Evolutionary conservation across 2,329 filamentous ascomycete species (phyloP), one percentile per base, ranked within the genome.

Genomic region (Calonectria ilicicola): DNA sequence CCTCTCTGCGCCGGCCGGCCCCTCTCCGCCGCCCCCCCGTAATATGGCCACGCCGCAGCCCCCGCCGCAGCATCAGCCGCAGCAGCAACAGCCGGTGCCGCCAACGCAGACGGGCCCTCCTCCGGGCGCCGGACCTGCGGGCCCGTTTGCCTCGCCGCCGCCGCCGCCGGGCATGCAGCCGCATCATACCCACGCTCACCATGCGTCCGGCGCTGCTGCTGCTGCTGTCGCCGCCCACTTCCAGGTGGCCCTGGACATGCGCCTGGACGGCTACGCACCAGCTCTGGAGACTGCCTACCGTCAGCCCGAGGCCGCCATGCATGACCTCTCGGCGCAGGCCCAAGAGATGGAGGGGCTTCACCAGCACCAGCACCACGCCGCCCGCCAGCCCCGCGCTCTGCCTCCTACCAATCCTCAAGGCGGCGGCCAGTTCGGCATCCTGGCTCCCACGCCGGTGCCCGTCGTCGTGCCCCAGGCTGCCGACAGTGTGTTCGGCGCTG

Each of bases 371-470:
- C 66, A 69, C 21, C 40, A 60, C 1, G 49, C 56, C 4, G 46
- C 53, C 58, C 23, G 26, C 23, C 58, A 27, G 10, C 58, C 17
- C 17, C 58, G 40, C 10, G 17, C 40, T 5, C 17, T 26, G 17
- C 14, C 58, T n/a, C 38, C 58, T 8, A 15, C 38, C 2, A 29
- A 26, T 21, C 64, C 23, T 29, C 69, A 70, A 46, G 72, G 69
- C 15, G 42, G 69, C 40, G 84, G 84, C 7, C 87, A 87, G 73
- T 89, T 88, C 76, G 86, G 87, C 51, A 84, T 89, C 68, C 79
- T 89, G 72, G 84, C 85, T 8, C 82, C 83, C 69, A 78, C 81
- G 69, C 72, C 78, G 10, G 69, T 77, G 56, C 77, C 79, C 2
- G 65, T 62, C 23, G 58, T 68, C 23, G 73, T 53, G 42, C 46